Evolutionary conservation across 495 filamentous ascomycete genomes (phyloP), one percentile per base, ranked within the genome.

Genomic region (Aspergillus kassunensis): DNA sequence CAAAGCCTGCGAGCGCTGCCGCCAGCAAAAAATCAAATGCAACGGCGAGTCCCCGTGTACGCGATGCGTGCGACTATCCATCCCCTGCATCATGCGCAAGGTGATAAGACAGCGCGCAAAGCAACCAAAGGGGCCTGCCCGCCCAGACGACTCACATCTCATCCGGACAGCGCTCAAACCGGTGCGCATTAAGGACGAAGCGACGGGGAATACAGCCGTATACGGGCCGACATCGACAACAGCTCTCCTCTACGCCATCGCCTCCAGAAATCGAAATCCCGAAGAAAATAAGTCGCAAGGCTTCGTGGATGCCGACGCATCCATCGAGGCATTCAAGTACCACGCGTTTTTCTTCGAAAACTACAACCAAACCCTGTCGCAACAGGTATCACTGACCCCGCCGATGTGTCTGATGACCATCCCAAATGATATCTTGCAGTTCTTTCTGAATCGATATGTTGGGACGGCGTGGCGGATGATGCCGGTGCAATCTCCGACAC

Each of bases 151-250:
- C 16, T 12, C 18, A 5, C 11, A 33, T 0, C 13, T 21, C 16
- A 33, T 45, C 11, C 9, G 6, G 27, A 34, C 20, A 24, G 43
- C 43, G 4, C 27, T 45, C 15, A 19, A 31, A 4, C 27, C 43
- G 3, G 43, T 45, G 4, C 43, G 43, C 7, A 21, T 45, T 19
- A 18, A 11, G 4, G 19, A 45, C 18, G 15, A 18, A 8, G 9
- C 15, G 4, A 34, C 27, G 0, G 29, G 43, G 16, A 31, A 11
- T 2, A 30, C 41, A 10, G 43, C 43, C 1, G 43, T 45, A 2
- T 45, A 45, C 16, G 43, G 43, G 2, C 43, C 43, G 19, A 45
- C 43, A 13, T 45, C 43, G n/a, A 45, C 43, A 1, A 4, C 34
- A n/a, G 43, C 43, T 5, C 43, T 45, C 8, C 43, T 45, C 6